Evolutionary conservation across 257 asterid genomes (phyloP).

Genomic region (Solanum gracilifrons): DNA sequence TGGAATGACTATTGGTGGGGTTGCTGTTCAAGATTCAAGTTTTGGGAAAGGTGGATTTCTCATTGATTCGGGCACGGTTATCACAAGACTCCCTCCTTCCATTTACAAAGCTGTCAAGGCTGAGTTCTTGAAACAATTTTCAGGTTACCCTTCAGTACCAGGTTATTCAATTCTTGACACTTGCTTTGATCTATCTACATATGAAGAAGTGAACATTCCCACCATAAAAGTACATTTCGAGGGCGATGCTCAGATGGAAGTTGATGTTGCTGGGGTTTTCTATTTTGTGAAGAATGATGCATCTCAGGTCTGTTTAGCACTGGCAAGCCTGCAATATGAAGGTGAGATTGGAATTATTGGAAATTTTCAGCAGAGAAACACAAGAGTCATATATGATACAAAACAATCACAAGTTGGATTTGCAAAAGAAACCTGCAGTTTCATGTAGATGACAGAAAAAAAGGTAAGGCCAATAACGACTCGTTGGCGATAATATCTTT

Average conservation of each 20-base stretch:
- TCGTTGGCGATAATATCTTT: background rate
- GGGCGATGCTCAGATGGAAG: conserved; percentile 49
- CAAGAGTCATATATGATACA: conserved; percentile 67
- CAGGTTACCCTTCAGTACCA: conserved; percentile 55
- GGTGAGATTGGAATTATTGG: conserved; percentile 72
- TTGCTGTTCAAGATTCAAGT: conserved; percentile 20
- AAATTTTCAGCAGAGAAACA: conserved; percentile 83
- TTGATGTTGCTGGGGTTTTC: conserved; percentile 63
- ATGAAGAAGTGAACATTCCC: conserved; percentile 61
- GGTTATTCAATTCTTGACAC: conserved; percentile 73
- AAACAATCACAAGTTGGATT: conserved; percentile 54
- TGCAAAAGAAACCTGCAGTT: conserved; percentile 73
- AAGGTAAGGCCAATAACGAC: background rate
- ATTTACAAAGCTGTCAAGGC: conserved; percentile 39
- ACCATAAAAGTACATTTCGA: conserved; percentile 51
- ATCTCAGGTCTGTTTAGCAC: conserved; percentile 84
- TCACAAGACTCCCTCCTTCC: conserved; percentile 71
- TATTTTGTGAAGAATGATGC: conserved; percentile 60
- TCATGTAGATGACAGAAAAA: conserved; percentile 11
- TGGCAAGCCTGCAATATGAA: conserved; percentile 70
- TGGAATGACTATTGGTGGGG: conserved; percentile 56
- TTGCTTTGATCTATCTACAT: conserved; percentile 61
- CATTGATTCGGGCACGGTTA: conserved; percentile 83
- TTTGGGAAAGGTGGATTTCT: conserved; percentile 38
- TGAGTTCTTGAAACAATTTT: conserved; percentile 76